Percentiles rank a stretch among this genome's conserved stretches.
phyloP scores from a whole-genome alignment of 2,329 filamentous ascomycete species.

The Aspergillus brunneoviolaceus region DNA sequence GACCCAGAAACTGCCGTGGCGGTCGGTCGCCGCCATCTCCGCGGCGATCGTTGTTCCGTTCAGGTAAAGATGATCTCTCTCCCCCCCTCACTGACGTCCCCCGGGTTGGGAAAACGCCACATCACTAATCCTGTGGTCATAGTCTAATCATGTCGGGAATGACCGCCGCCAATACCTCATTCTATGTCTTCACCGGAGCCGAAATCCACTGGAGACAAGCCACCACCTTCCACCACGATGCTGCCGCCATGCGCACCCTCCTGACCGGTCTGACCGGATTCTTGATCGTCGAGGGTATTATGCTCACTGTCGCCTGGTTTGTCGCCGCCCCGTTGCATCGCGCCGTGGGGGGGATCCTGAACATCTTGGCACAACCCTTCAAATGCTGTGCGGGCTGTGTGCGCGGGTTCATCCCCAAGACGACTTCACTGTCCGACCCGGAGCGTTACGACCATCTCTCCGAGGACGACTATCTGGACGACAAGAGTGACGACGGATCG shows the following conservation, averaged over 20 bases:
- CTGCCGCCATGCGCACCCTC: conserved; percentile 34
- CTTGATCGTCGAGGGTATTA: conserved; percentile 30
- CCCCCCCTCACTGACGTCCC: background rate
- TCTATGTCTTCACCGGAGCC: conserved; percentile 35
- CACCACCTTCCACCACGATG: conserved; percentile 32
- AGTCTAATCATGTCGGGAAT: conserved; percentile 35
- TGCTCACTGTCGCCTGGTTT: conserved; percentile 27
- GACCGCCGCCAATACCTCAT: conserved; percentile 35
- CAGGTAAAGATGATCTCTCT: conserved; percentile 22
- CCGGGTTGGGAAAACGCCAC: background rate
- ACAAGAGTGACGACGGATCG: conserved; percentile 27
- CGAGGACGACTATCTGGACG: conserved; percentile 23
- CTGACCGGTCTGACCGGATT: conserved; percentile 36
- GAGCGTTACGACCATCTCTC: conserved; percentile 27
- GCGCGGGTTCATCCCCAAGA: conserved; percentile 8
- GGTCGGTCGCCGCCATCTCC: conserved; percentile 18
- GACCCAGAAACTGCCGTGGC: conserved; percentile 24
- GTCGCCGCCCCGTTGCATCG: conserved; percentile 26
- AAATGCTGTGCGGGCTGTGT: conserved; percentile 16
- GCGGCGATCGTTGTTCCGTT: conserved; percentile 28
- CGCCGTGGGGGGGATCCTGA: conserved; percentile 26
- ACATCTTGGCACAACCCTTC: conserved; percentile 25
- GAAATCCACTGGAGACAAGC: conserved; percentile 41
- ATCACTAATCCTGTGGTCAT: background rate
- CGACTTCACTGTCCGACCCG: conserved; percentile 18